These are phyloP conservation scores for Friedmanniomyces endolithicus DNA, from an alignment of 495 filamentous ascomycete genomes.

Conservation along the genomic window DNA sequence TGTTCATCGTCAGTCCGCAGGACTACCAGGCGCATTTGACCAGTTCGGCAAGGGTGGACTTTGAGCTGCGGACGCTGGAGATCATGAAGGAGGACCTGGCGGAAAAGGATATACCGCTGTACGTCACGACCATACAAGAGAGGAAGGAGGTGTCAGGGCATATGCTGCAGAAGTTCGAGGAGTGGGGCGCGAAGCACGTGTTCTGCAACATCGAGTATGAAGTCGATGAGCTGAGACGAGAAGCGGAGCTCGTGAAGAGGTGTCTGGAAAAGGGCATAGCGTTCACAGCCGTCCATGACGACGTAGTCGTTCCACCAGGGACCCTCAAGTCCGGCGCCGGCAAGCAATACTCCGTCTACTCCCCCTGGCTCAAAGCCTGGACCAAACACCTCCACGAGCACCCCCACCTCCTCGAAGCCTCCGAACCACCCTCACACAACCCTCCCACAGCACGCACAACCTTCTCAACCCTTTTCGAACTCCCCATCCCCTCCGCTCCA, in stretches of 20 bases:
- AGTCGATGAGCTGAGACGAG: conserved; percentile 63
- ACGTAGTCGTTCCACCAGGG: conserved; percentile 69
- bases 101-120: conserved; percentile 64
- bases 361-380: conserved; percentile 73
- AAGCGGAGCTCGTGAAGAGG: conserved; percentile 49
- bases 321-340: conserved; percentile 48
- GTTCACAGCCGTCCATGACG: conserved; percentile 60
- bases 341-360: conserved; percentile 74
- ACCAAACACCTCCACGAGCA: conserved; percentile 56
- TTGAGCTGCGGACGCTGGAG: conserved; percentile 56
- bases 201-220: conserved; percentile 68
- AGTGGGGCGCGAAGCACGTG: conserved; percentile 65
- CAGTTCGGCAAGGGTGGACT: conserved; percentile 63
- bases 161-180: conserved; percentile 54
- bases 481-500: conserved; percentile 49
- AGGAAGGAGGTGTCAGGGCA: conserved; percentile 48
- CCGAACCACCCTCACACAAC: conserved; percentile 50
- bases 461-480: conserved; percentile 50
- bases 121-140: conserved; percentile 58
- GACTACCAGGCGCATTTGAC: conserved; percentile 74
- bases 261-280: conserved; percentile 49
- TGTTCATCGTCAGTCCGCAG: conserved; percentile 76
- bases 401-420: conserved; percentile 48
- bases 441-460: conserved; percentile 39
- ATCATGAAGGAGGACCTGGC: conserved; percentile 54